phyloP scores from a whole-genome alignment of 306 rosid species.

The Quercus bicolor region DNA sequence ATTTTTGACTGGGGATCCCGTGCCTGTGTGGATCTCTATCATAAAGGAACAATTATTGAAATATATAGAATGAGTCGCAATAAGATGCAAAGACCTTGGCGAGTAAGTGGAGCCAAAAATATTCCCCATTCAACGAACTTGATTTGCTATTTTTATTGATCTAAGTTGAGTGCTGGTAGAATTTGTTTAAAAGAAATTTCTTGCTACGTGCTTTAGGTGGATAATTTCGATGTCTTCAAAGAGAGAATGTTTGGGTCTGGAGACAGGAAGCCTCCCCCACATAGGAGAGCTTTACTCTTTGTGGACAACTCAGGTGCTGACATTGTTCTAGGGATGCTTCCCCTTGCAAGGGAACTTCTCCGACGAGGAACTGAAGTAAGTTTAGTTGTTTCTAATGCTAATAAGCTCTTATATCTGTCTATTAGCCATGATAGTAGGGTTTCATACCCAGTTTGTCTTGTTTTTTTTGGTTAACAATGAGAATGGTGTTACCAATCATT shows the following conservation, averaged over 20 bases:
- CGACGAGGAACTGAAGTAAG: constrained; percentile 93
- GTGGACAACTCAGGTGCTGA: constrained; percentile 99
- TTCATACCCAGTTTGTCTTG: background rate
- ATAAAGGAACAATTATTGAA: constrained; percentile 95
- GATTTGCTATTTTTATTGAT: constrained; percentile 14
- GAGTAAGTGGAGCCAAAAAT: constrained; percentile 44
- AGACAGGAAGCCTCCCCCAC: constrained; percentile 54
- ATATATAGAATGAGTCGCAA: constrained; percentile 97
- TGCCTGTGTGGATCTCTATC: constrained; percentile 98
- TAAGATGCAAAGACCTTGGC: constrained; percentile 98
- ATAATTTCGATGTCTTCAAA: constrained; percentile 77
- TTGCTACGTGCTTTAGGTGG: constrained; percentile 59
- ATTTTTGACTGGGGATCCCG: constrained; percentile 99
- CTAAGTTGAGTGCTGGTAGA: background rate
- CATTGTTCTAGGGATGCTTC: constrained; percentile 97
- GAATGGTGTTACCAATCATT: background rate
- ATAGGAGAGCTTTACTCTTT: constrained; percentile 84
- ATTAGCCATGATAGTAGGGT: background rate
- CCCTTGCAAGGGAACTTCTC: constrained; percentile 94
- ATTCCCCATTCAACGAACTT: background rate
- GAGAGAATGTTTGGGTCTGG: constrained; percentile 74
- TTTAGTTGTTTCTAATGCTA: constrained; percentile 4
- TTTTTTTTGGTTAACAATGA: background rate
- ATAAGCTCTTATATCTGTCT: background rate
- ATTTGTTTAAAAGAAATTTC: background rate